Evolutionary conservation across 2,329 filamentous ascomycete species (phyloP).

Genomic region (Stemphylium lycopersici): DNA sequence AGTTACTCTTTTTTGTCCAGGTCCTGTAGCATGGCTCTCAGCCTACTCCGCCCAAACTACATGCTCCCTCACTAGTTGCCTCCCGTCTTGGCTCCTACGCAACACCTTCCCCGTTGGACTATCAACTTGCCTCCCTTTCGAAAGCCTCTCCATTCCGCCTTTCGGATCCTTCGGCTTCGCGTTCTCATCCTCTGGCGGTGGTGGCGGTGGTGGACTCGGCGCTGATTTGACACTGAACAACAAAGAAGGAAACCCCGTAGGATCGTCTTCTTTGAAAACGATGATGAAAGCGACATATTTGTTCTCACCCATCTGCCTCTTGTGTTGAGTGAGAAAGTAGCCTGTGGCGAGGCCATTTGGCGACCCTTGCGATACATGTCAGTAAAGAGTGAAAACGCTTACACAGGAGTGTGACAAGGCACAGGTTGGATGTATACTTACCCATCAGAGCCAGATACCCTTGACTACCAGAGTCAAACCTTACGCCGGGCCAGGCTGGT

Average conservation of each 20-base stretch:
- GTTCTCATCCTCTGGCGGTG: no score
- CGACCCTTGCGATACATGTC: neutral
- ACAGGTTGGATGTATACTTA: neutral
- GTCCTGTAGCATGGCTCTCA: no score
- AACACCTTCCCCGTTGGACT: neutral
- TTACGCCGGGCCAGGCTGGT: neutral
- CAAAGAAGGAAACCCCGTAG: neutral
- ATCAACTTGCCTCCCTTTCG: no score
- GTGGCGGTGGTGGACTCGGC: neutral
- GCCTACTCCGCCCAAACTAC: neutral
- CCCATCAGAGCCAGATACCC: slow-evolving; percentile 5
- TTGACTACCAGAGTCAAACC: neutral
- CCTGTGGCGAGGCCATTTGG: neutral
- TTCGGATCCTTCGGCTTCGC: no score
- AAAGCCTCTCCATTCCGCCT: no score
- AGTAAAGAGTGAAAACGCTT: neutral
- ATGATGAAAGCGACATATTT: neutral
- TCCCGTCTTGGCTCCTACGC: slow-evolving; percentile 6
- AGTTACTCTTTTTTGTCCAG: no score
- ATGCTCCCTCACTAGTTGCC: slow-evolving; percentile 9
- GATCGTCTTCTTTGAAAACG: neutral
- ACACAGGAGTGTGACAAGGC: no score
- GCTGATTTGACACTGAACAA: neutral
- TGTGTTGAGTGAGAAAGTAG: slow-evolving; percentile 10
- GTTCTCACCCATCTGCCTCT: neutral